Conservation (phyloP, 1,284 basidiomycete genomes). For the Cutaneotrichosporon arboriforme region DNA sequence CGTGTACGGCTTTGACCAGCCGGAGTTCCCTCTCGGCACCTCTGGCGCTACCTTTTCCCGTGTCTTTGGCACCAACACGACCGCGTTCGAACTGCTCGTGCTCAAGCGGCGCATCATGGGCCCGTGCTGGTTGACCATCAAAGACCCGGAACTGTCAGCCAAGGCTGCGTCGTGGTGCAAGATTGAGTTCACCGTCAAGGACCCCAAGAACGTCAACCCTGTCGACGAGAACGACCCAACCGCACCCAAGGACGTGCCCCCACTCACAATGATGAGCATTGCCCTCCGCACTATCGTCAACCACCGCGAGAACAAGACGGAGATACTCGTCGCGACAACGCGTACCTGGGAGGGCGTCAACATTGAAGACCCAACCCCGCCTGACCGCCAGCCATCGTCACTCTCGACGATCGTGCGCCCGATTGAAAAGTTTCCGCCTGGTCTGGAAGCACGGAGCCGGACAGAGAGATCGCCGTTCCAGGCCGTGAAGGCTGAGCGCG, state of each 20-base stretch:
- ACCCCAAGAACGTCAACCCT: slow-evolving; percentile 84
- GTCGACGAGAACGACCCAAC: slow-evolving; percentile 66
- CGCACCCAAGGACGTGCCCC: slow-evolving; percentile 77
- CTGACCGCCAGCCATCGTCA: slow-evolving; percentile 73
- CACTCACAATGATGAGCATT: slow-evolving; percentile 85
- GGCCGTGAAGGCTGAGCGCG: slow-evolving; percentile 74
- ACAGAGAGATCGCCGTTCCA: slow-evolving; percentile 66
- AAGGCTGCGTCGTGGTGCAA: slow-evolving; percentile 93
- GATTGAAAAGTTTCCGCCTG: slow-evolving; percentile 76
- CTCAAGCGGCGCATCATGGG: slow-evolving; percentile 98
- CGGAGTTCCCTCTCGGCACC: slow-evolving; percentile 63
- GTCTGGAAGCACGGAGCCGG: slow-evolving; percentile 68
- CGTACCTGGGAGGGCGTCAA: slow-evolving; percentile 84
- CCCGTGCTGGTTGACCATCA: slow-evolving; percentile 91
- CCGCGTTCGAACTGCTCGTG: slow-evolving; percentile 89
- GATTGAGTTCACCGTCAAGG: slow-evolving; percentile 75
- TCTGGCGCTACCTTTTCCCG: slow-evolving; percentile 77
- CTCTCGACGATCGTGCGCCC: slow-evolving; percentile 90
- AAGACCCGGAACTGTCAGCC: slow-evolving; percentile 63
- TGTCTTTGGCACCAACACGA: slow-evolving; percentile 89
- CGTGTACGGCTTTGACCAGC: slow-evolving; percentile 72
- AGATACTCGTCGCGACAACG: slow-evolving; percentile 79
- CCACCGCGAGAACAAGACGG: slow-evolving; percentile 86
- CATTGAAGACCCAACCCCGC: slow-evolving; percentile 83
- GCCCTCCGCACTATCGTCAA: slow-evolving; percentile 89